phyloP scores from a whole-genome alignment of 2,329 filamentous ascomycete genomes.

The Colletotrichum endophyticum region DNA sequence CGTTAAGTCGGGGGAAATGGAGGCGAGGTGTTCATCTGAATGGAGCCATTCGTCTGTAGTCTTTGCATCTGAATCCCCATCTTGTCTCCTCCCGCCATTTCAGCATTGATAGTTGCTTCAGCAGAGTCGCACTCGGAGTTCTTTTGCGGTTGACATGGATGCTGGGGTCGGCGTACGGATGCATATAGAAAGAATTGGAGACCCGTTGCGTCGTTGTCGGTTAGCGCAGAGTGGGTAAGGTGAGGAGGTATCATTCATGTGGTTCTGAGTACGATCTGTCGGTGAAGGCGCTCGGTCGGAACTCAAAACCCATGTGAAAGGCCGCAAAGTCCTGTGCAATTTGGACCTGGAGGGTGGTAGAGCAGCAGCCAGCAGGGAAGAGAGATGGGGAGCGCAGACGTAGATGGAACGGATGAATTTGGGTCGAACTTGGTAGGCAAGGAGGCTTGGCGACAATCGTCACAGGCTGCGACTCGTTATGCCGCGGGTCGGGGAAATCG shows the following conservation, averaged over 20 bases:
- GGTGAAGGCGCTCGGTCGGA: background rate
- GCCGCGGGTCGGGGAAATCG: conserved; percentile 18
- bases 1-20: background rate
- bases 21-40: conserved; percentile 12
- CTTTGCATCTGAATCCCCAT: background rate
- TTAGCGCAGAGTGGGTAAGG: background rate
- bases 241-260: background rate
- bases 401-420: background rate
- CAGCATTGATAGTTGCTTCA: background rate
- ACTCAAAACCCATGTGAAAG: background rate
- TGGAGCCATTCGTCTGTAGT: background rate
- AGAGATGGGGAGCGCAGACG: background rate
- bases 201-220: background rate
- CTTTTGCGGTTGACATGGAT: background rate
- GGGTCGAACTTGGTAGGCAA: background rate
- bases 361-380: background rate
- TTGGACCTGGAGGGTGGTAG: background rate
- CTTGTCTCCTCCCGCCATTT: background rate
- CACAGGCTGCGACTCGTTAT: conserved; percentile 16
- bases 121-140: background rate
- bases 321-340: background rate
- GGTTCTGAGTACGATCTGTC: background rate
- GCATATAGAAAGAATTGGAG: background rate
- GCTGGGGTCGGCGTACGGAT: background rate
- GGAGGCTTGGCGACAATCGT: conserved; percentile 8